Conservation (phyloP, 768 basidiomycete genomes). For the Tylopilus cervinicoccineus region DNA sequence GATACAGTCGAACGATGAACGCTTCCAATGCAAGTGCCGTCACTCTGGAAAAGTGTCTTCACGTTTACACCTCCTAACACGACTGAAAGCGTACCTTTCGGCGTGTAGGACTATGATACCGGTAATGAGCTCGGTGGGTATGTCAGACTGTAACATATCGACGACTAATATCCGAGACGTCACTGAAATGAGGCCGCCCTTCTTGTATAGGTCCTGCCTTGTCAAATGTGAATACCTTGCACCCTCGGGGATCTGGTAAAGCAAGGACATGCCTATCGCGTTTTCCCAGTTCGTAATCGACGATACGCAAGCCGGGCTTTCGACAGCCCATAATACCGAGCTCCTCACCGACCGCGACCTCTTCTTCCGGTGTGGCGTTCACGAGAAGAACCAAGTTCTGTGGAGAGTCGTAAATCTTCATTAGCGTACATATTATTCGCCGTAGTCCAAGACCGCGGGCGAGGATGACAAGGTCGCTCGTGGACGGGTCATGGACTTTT, state of each 20-base stretch:
- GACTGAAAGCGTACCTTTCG: slow-evolving; percentile 58
- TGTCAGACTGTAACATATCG: slow-evolving; percentile 85
- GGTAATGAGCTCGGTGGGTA: slow-evolving; percentile 82
- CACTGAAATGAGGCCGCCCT: slow-evolving; percentile 86
- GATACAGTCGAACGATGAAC: slow-evolving; percentile 88
- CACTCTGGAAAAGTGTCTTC: slow-evolving; percentile 48
- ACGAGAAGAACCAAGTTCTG: slow-evolving; percentile 82
- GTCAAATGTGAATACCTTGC: slow-evolving; percentile 8
- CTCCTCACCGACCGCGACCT: slow-evolving; percentile 88
- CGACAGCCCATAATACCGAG: slow-evolving; percentile 89
- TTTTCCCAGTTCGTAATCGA: slow-evolving; percentile 76
- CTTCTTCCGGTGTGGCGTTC: slow-evolving; percentile 82
- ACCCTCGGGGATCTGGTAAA: neutral
- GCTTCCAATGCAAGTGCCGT: slow-evolving; percentile 83
- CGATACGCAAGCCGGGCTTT: slow-evolving; percentile 76
- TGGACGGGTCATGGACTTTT: slow-evolving; percentile 68
- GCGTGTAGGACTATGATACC: slow-evolving; percentile 90
- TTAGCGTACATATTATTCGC: slow-evolving; percentile 74
- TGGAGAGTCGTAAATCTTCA: slow-evolving; percentile 90
- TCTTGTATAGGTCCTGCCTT: slow-evolving; percentile 82
- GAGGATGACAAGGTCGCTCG: slow-evolving; percentile 70
- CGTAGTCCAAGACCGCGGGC: slow-evolving; percentile 91
- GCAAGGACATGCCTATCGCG: slow-evolving; percentile 63
- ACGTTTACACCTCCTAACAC: neutral
- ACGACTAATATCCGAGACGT: slow-evolving; percentile 94